Base-by-base conservation (phyloP, 2,329 filamentous ascomycete genomes). In the Conoideocrella luteorostrata region DNA sequence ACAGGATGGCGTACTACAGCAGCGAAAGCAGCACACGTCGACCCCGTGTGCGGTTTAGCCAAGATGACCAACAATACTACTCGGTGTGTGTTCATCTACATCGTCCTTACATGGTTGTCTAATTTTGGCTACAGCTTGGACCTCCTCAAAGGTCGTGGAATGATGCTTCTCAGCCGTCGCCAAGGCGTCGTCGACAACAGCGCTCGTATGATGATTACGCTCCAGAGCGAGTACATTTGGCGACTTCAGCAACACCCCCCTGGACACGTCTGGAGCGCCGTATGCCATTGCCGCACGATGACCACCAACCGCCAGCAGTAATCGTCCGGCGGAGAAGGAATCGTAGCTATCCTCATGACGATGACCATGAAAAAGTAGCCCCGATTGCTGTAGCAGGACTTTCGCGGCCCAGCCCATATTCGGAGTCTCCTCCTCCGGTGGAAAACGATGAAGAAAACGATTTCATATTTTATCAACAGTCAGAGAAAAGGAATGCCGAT, bases 141-240 rank as follows among this genome's bases (percentile, higher is more conserved):
- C 40, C 23, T 18, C 9, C 40, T 17, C 32, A 20, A 24, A 24
- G 29, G 36, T 13, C 22, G 13, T 33, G 33, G 20, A 35, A 20
- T 13, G 11, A 28, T 21, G 32, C 32, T 4, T 23, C 32, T 11
- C 34, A 37, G 34, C 12, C 32, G n/a, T 20, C 32, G 23, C 15
- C 40, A 18, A 21, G 32, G 18, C 40, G 40, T 9, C 40, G 40
- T 36, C 30, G 32, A 11, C 12, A 42, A 29, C 12, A 42, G 21
- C 21, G 18, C 17, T 42, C 32, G 28, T 12, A 13, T 28, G 23
- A 23, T 28, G 30, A 28, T 12, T 22, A 22, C 28, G 18, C 10
- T 10, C 13, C 12, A 13, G 28, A 33, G 12, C n/a, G 18, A 7
- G 30, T 17, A 12, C 21, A 18, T 2, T 18, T 2, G n/a, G n/a